These are phyloP conservation scores for Senna siamea DNA, from an alignment of 306 rosid species.

Conservation along the genomic window DNA sequence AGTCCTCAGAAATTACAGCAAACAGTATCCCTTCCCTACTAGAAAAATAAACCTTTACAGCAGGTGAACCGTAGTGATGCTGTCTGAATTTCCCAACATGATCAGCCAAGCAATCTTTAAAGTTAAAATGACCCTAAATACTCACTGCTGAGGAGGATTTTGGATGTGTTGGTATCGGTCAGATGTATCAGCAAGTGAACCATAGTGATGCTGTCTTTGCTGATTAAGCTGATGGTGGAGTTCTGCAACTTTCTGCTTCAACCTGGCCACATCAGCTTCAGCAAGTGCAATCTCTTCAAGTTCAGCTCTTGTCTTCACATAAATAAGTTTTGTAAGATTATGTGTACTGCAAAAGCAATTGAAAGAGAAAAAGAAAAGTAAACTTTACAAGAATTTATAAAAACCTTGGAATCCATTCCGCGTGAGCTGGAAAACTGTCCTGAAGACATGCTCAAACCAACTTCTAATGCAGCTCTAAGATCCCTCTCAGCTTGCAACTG, in stretches of 20 bases:
- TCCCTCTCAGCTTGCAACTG: constrained; percentile 99
- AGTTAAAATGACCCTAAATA: constrained; percentile 37
- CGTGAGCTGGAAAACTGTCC: constrained; percentile 88
- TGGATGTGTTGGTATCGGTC: constrained; percentile 85
- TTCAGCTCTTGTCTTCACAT: constrained; percentile 90
- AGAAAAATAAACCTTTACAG: neutral
- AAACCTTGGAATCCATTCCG: constrained; percentile 96
- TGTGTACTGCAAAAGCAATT: constrained; percentile 26
- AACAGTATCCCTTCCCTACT: neutral
- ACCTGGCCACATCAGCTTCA: constrained; percentile 97
- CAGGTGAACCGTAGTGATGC: too few species aligned
- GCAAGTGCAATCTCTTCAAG: constrained; percentile 99
- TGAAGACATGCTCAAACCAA: constrained; percentile 95
- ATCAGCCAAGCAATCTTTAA: constrained; percentile 18
- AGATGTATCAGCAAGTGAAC: constrained; percentile 83
- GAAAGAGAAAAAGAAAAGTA: constrained; percentile 13
- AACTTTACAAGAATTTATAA: constrained; percentile 27
- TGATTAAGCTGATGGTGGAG: constrained; percentile 98
- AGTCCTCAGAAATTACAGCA: constrained; percentile 11
- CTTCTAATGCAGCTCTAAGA: constrained; percentile 99
- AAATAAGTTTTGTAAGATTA: constrained; percentile 47
- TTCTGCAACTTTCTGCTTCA: constrained; percentile 99
- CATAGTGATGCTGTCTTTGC: constrained; percentile 92
- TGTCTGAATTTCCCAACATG: neutral
- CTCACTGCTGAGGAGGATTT: constrained; percentile 91